Conservation (phyloP, 768 basidiomycete species). For the Fomitopsis serialis region DNA sequence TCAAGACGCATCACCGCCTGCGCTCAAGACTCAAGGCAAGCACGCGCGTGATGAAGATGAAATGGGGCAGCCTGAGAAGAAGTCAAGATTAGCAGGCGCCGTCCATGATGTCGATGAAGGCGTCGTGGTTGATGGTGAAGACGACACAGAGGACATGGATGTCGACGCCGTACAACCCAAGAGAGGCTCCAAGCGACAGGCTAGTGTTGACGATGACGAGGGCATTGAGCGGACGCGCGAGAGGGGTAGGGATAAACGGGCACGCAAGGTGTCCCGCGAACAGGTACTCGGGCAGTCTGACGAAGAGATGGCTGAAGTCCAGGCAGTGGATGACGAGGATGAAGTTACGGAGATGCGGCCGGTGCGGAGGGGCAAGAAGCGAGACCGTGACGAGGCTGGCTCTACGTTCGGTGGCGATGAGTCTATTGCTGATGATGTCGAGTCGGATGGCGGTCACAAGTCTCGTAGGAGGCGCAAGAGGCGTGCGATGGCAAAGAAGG, state of each 20-base stretch:
- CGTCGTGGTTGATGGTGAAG: constrained; percentile 30
- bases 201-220: constrained; percentile 41
- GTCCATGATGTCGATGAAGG: constrained; percentile 46
- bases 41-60: constrained; percentile 37
- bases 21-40: constrained; percentile 11
- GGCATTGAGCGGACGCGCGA: constrained; percentile 32
- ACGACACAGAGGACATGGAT: constrained; percentile 21
- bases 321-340: constrained; percentile 7
- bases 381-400: constrained; percentile 68
- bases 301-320: constrained; percentile 20
- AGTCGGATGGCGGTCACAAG: constrained; percentile 34
- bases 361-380: constrained; percentile 59
- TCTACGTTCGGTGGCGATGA: constrained; percentile 67
- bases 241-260: constrained; percentile 45
- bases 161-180: constrained; percentile 13
- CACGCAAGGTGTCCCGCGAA: constrained; percentile 47
- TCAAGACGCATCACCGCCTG: neutral
- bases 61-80: constrained; percentile 27
- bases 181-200: constrained; percentile 47
- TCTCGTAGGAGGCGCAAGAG: constrained; percentile 43
- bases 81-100: constrained; percentile 49
- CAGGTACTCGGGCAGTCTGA: constrained; percentile 26
- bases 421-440: constrained; percentile 29
- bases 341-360: neutral
- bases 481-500: constrained; percentile 51